These are phyloP conservation scores for Simplicillium sp. DNA, from an alignment of 2,329 filamentous ascomycete species.

Conservation along the genomic window DNA sequence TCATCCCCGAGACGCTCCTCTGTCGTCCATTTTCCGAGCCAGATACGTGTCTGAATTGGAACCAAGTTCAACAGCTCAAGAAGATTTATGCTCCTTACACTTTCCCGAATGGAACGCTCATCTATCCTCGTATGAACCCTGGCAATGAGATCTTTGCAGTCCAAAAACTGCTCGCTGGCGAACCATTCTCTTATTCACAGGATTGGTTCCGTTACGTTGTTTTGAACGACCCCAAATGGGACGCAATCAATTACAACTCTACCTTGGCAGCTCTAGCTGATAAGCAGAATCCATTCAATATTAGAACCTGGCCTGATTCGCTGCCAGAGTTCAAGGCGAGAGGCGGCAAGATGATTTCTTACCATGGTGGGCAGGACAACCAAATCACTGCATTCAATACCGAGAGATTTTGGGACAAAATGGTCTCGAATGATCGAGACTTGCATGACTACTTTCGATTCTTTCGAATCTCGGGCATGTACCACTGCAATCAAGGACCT, in stretches of 20 bases:
- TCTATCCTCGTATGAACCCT: constrained; percentile 35
- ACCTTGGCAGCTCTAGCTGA: constrained; percentile 29
- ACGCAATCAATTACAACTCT: constrained; percentile 21
- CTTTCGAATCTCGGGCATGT: constrained; percentile 43
- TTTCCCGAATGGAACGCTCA: constrained; percentile 22
- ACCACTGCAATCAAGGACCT: constrained; percentile 36
- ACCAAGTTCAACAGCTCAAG: constrained; percentile 26
- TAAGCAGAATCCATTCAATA: constrained; percentile 22
- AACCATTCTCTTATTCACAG: constrained; percentile 15
- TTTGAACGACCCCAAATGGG: constrained; percentile 26
- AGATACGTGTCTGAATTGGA: constrained; percentile 28
- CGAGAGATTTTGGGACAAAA: constrained; percentile 6
- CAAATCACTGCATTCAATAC: constrained; percentile 23
- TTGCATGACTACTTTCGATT: constrained; percentile 36
- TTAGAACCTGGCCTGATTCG: constrained; percentile 28
- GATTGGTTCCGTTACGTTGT: constrained; percentile 30
- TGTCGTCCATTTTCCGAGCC: constrained; percentile 20
- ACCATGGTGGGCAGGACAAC: constrained; percentile 33
- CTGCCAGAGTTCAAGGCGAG: constrained; percentile 25
- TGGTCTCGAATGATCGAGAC: constrained; percentile 8
- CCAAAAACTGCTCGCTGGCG: constrained; percentile 26
- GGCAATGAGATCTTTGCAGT: constrained; percentile 35
- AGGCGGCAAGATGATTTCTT: constrained; percentile 34
- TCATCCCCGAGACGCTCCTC: constrained; percentile 30
- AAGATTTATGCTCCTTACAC: constrained; percentile 20